Conservation (phyloP, 1,139 yeast genomes). For the Schizosaccharomyces versatilis region DNA sequence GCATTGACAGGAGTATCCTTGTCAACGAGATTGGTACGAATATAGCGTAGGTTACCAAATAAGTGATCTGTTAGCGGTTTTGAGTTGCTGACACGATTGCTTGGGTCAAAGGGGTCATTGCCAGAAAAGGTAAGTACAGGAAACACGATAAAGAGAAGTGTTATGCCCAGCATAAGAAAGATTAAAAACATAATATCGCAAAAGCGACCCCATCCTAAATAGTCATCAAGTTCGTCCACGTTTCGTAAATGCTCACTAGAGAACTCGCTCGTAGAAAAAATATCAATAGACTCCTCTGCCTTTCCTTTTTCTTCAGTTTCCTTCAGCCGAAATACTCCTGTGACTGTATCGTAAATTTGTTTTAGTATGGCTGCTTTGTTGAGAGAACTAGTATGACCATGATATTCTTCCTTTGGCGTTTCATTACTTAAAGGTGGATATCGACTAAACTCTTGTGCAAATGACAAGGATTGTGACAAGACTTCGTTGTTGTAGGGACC, state of each 20-base stretch:
- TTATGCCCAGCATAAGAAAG: background rate
- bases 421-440: background rate
- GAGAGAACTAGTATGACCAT: too few relatives aligned
- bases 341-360: too few relatives aligned
- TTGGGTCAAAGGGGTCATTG: background rate
- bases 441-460: background rate
- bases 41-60: background rate
- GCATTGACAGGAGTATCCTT: conserved; percentile 55
- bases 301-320: conserved; percentile 35
- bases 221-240: background rate
- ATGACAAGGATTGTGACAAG: background rate
- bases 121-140: background rate
- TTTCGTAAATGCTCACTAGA: too few relatives aligned
- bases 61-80: background rate
- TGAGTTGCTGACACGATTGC: background rate
- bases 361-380: too few relatives aligned
- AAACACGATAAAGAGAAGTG: background rate
- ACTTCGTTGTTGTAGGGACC: background rate
- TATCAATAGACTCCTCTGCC: conserved; percentile 93
- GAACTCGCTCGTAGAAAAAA: background rate
- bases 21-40: conserved; percentile 43
- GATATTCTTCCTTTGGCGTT: background rate
- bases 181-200: background rate
- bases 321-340: too few relatives aligned
- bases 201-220: background rate